Conservation (phyloP, 23 red algal species). For the Gracilaria domingensis region DNA sequence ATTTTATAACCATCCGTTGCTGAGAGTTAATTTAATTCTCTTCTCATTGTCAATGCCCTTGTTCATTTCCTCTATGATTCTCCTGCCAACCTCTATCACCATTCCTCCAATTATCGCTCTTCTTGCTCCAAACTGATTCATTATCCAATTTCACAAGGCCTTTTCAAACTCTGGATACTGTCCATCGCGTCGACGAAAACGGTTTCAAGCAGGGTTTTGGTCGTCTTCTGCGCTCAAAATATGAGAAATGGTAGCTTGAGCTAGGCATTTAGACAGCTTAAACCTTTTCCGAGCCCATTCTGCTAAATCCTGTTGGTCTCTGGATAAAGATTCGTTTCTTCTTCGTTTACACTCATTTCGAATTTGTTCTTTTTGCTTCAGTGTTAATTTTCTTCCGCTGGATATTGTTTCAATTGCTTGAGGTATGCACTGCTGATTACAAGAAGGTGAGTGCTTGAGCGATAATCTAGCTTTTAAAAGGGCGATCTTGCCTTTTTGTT, state of each 20-base stretch:
- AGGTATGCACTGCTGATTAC: too few species aligned
- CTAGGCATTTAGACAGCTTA: too few species aligned
- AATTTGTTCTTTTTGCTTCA: too few species aligned
- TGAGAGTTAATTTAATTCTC: background rate
- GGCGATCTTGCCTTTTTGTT: too few species aligned
- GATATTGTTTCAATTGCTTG: too few species aligned
- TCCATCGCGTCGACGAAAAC: background rate
- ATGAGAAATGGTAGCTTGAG: background rate
- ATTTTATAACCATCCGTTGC: background rate
- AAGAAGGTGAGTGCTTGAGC: too few species aligned
- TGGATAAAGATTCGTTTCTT: too few species aligned
- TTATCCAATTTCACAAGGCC: background rate
- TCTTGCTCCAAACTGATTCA: background rate
- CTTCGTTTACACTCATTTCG: too few species aligned
- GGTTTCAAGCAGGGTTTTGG: background rate
- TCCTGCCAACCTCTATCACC: background rate
- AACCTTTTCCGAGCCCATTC: too few species aligned
- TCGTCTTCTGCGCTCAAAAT: background rate
- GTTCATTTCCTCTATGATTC: background rate
- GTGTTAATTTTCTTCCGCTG: too few species aligned
- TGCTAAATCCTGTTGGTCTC: too few species aligned
- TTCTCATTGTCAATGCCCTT: background rate
- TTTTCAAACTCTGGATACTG: background rate
- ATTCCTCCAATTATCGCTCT: background rate
- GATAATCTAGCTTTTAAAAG: too few species aligned